Evolutionary conservation across 192 early-diverging fungal species (phyloP), one percentile per base, ranked within the genome.

Genomic region (Umbelopsis sp.): DNA sequence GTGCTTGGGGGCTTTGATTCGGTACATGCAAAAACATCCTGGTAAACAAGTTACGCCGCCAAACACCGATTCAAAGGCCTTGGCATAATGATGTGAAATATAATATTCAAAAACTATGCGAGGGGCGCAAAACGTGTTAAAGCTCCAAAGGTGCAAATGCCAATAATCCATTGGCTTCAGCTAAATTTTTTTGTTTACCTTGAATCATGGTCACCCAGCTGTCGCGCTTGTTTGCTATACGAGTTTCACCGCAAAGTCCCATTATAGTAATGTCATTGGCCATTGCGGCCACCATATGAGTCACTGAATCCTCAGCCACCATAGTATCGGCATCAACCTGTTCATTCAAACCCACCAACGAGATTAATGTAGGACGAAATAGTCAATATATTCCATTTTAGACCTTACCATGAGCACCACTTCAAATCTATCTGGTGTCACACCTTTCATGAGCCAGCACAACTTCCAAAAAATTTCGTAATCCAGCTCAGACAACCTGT

Each of bases 1-100:
- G 58, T 88, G 83, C 80, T 91, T 91, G 72, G 86, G 89, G n/a
- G 85, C 87, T 75, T 97, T 86, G 67, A 98, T 85, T 51, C 97
- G 93, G 77, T 98, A 98, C 94, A 98, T 96, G 71, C 88, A 90
- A 88, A 98, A 98, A 82, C 97, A 97, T 25, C 95, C 95, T 10
- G 95, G 95, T 69, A 98, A 79, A 83, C 97, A 98, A 10, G 95
- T 94, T 12, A 97, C 95, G 55, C 89, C 90, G 23, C 95, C 95
- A 73, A 97, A 97, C 23, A 97, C 82, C 33, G 95, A 97, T 78
- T 97, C 95, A 75, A 97, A 97, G 0, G 95, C 93, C 76, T 97
- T 97, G 25, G 94, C 90, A 74, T 95, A 83, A 77, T 97, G 93
- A 80, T 97, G 95, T 37, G 89, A 91, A 71, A 97, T 96, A 71